Evolutionary conservation across 352 stramenopile genomes (phyloP).

Genomic region (Lagenidium giganteum): DNA sequence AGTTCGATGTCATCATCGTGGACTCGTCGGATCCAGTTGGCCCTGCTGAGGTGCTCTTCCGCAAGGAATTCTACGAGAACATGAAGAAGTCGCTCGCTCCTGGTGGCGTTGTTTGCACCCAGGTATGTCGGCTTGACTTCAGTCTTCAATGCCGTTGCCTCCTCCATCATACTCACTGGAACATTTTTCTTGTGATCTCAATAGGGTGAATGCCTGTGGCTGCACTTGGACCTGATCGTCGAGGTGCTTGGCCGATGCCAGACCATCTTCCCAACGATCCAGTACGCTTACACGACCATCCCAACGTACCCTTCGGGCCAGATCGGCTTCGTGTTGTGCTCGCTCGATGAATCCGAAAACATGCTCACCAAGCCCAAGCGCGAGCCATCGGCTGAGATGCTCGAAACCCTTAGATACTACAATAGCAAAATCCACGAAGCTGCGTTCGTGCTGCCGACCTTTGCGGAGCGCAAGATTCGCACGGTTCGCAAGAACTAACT

Average conservation of each 20-base stretch:
- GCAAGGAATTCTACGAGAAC: conserved; percentile 93
- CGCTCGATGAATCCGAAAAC: conserved; percentile 55
- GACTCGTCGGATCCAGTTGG: conserved; percentile 96
- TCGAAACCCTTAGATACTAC: conserved; percentile 92
- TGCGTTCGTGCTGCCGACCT: conserved; percentile 95
- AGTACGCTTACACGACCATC: conserved; percentile 99
- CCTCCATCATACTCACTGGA: too few species aligned
- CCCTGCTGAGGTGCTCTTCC: conserved; percentile 94
- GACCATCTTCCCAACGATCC: conserved; percentile 91
- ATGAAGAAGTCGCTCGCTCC: conserved; percentile 89
- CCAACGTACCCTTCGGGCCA: conserved; percentile 98
- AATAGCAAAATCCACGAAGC: conserved; percentile 91
- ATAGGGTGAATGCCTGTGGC: conserved; percentile 98
- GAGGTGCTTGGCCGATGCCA: conserved; percentile 91
- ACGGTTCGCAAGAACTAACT: conserved; percentile 68
- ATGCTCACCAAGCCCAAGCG: conserved; percentile 71
- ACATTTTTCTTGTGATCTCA: too few species aligned
- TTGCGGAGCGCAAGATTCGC: conserved; percentile 86
- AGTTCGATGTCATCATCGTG: conserved; percentile 97
- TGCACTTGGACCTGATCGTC: conserved; percentile 97
- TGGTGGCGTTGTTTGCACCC: conserved; percentile 84
- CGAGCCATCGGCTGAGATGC: conserved; percentile 40
- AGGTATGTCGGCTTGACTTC: too few species aligned
- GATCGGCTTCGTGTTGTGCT: conserved; percentile 97
- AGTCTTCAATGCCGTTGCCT: too few species aligned